Evolutionary conservation across 1,139 yeast species (phyloP), one percentile per base, ranked within the genome.

Genomic region (Eremothecium sinecaudum): DNA sequence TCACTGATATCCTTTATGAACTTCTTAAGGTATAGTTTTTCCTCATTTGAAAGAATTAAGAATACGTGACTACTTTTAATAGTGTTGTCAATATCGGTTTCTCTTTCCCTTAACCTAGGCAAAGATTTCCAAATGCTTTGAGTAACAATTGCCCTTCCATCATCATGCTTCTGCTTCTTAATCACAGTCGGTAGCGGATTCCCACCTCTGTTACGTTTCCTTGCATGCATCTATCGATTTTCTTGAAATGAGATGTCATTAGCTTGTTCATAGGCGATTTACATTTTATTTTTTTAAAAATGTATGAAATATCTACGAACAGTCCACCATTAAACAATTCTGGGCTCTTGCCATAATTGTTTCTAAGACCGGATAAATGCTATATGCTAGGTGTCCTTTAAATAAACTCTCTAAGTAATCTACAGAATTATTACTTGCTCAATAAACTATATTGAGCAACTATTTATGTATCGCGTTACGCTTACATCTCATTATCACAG

Each of bases 121-220:
- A 51, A 30, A 19, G 35, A 47, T 29, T 42, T 40, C 53, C 54
- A 48, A 8, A 51, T 37, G 31, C 46, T 51, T 28, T 47, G 52
- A 2, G 44, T 9, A 17, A 17, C 21, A 5, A 12, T 14, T 4
- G 30, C 10, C 6, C 5, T n/a, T 9, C n/a, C n/a, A 4, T 18
- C 21, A 16, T 16, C 21, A 27, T 27, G 17, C 14, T 14, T 27
- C 10, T 27, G 30, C 17, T 31, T 31, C 15, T 28, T 34, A 10
- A 29, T 12, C 10, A n/a, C 20, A 13, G 17, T 18, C 7, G 12
- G 30, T 11, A 13, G 11, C 11, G 15, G 16, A n/a, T 10, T 8
- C 10, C 12, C n/a, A 4, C 14, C 32, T 22, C 29, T 20, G 11
- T n/a, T 6, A 15, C 33, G 21, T 18, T 30, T 30, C 17, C 28